A percentile compares a stretch with the other conserved stretches of the same genome.
Conservation (phyloP, 2,329 filamentous ascomycete genomes). For the Eutypa lata region DNA sequence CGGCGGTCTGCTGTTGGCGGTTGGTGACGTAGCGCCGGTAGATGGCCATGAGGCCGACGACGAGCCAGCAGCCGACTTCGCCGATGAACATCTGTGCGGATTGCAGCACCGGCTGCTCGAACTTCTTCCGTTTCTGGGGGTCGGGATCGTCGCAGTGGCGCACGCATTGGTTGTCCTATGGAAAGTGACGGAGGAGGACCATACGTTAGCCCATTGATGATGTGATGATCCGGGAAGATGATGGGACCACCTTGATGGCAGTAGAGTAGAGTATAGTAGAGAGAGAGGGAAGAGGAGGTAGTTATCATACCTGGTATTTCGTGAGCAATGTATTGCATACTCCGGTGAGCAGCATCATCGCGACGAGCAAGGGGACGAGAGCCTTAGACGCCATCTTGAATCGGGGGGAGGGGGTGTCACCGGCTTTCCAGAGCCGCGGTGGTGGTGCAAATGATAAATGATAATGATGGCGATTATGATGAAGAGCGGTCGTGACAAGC, state of each 20-base stretch:
- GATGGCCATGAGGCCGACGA: conserved; percentile 68
- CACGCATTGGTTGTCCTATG: conserved; percentile 92
- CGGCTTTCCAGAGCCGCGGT: not conserved
- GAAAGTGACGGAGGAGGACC: too few species aligned
- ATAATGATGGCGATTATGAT: not conserved
- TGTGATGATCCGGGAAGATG: too few species aligned
- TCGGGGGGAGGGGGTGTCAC: conserved; percentile 1
- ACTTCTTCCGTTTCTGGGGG: conserved; percentile 64
- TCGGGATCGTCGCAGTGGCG: conserved; percentile 75
- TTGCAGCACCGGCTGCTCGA: conserved; percentile 95
- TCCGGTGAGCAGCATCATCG: conserved; percentile 94
- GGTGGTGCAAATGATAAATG: not conserved
- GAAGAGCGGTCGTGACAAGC: not conserved
- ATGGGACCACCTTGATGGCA: too few species aligned
- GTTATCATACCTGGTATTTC: conserved; percentile 76
- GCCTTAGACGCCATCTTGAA: conserved; percentile 64
- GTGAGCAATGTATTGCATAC: conserved; percentile 96
- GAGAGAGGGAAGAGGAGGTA: not conserved
- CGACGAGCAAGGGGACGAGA: conserved; percentile 80
- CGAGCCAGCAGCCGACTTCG: conserved; percentile 93
- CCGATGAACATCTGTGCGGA: conserved; percentile 98
- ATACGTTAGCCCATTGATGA: too few species aligned
- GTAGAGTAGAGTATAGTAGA: not conserved
- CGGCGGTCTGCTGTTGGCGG: conserved; percentile 41
- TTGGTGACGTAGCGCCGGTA: conserved; percentile 54